Evolutionary conservation across 176 grass and related monocot genomes (phyloP), one percentile per base, ranked within the genome.

Genomic region (Themeda triandra): DNA sequence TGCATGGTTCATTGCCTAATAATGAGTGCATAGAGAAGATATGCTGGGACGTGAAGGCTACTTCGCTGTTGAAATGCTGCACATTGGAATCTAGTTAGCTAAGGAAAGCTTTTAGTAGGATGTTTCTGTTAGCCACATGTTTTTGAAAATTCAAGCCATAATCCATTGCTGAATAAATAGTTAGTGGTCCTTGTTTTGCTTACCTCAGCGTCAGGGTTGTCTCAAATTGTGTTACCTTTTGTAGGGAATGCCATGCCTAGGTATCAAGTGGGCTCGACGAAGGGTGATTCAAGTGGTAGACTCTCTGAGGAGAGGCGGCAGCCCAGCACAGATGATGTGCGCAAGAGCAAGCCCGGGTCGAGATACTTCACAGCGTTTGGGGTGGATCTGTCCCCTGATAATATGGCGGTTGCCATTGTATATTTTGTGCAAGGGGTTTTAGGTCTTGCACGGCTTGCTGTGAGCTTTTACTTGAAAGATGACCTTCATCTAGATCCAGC

Each of bases 371-470:
- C 85, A 31, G 87, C 86, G 17, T 99, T 92, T 66, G 93, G 97
- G 63, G 97, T 99, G 60, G 93, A 96, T 41, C 85, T 99, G 30
- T 94, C 93, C 48, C 90, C 97, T 7, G 97, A 96, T 83, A 99
- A 99, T 77, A 79, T 96, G 85, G 97, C 97, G 30, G 97, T 99
- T 84, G 93, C 97, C 65, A 96, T 92, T 77, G 97, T 99, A 28
- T 99, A 99, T 86, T 99, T 99, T 91, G 93, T 99, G 49, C 97
- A 99, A 99, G 97, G 97, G 33, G 97, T 99, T 86, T 88, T 99
- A 88, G 93, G 97, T 32, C 91, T 99, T 68, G 89, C 97, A 28
- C 89, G 97, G 82, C 97, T 99, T 89, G 97, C 97, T 87, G 91
- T 99, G 65, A 96, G 79, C 81, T 99, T 99, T 72, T 99, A 94